These are phyloP conservation scores for Bruguiera parviflora DNA, from an alignment of 345 rosid species.

Conservation along the genomic window DNA sequence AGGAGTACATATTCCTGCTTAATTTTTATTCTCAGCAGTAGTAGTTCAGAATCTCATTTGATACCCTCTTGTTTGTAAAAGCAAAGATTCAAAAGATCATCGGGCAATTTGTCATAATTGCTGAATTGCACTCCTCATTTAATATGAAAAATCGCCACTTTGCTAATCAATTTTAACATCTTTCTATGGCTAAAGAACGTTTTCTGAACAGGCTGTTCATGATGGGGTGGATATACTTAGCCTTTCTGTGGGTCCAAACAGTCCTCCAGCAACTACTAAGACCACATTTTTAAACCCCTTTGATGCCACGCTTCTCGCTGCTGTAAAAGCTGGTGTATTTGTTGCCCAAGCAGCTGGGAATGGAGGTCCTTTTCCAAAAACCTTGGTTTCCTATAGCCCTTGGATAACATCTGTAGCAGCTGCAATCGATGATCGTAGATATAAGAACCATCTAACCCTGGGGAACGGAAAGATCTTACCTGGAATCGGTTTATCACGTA, in stretches of 20 bases:
- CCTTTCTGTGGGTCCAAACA: conserved; percentile 93
- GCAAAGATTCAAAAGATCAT: too few relatives aligned
- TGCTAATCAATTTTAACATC: too few relatives aligned
- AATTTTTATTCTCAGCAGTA: background rate
- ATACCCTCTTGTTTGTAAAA: too few relatives aligned
- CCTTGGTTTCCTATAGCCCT: conserved; percentile 92
- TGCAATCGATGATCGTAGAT: conserved; percentile 93
- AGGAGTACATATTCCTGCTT: conserved; percentile 2
- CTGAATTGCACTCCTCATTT: too few relatives aligned
- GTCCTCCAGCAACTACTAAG: conserved; percentile 86
- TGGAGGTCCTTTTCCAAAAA: conserved; percentile 97
- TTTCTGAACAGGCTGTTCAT: conserved; percentile 75
- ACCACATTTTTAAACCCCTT: conserved; percentile 91
- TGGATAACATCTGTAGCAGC: conserved; percentile 98
- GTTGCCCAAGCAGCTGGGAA: conserved; percentile 99
- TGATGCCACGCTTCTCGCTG: conserved; percentile 91
- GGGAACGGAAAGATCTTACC: conserved; percentile 85
- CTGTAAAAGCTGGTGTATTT: conserved; percentile 96
- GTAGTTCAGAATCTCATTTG: too few relatives aligned
- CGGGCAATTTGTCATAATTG: too few relatives aligned
- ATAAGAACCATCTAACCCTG: conserved; percentile 78
- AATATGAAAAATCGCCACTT: too few relatives aligned
- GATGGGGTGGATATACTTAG: conserved; percentile 98
- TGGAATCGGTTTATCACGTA: conserved; percentile 90
- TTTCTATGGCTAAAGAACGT: background rate